Conservation (phyloP, 306 rosid species). For the Prunus persica region Prunus_persica_NCBIv2 NC_034011.1:2263001-2263500, state of each 20-base stretch:
- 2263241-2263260: constrained; percentile 6
- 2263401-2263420: constrained; percentile 92
- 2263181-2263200: constrained; percentile 45
- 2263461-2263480: constrained; percentile 96
- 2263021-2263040: too few relatives aligned
- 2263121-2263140: background rate
- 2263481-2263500: constrained; percentile 80
- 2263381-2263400: constrained; percentile 89
- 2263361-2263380: constrained; percentile 81
- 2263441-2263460: constrained; percentile 88
- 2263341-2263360: constrained; percentile 90
- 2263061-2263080: too few relatives aligned
- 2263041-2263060: background rate
- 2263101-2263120: background rate
- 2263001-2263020: too few relatives aligned
- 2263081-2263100: background rate
- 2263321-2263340: constrained; percentile 75
- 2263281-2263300: background rate
- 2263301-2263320: constrained; percentile 39
- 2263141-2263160: constrained; percentile 1
- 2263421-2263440: constrained; percentile 95
- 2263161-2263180: constrained; percentile 24
- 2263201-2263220: constrained; percentile 32
- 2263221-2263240: constrained; percentile 17
- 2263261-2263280: constrained; percentile 19